Evolutionary conservation across 257 asterid genomes (phyloP), one percentile per base, ranked within the genome.

Genomic region (Fraxinus cuspidata): DNA sequence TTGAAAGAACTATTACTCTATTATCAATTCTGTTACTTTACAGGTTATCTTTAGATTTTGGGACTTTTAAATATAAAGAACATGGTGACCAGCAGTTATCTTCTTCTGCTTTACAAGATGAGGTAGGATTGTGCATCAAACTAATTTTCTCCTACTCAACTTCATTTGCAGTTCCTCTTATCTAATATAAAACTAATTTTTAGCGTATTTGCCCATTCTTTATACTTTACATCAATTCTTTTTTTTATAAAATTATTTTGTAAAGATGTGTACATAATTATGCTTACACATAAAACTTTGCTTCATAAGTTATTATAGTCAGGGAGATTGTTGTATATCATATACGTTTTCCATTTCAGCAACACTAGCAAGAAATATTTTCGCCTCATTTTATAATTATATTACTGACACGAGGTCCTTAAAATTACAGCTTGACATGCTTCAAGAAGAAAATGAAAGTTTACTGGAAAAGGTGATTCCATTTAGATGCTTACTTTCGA

Each of bases 391-490:
- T 76, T 58, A 74, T 25, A 23, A 40, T 79, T 56, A 68, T 72
- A 76, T 35, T 65, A 66, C 76, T 84, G 70, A 83, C 68, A 74
- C 32, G 49, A 4, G 80, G 23, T 80, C 56, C 56, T 73, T 80
- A 63, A 37, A 77, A 73, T 66, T 89, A 86, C 96, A 95, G 99
- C 90, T 95, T 80, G 99, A 95, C 84, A 90, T 93, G 97, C 99
- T 95, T 83, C 99, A 95, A 80, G 99, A 95, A 89, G 97, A 95
- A 87, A 95, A 95, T 77, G 99, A 93, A 76, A 89, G 87, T 84
- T 85, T 95, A 84, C 76, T 90, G 66, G 97, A 91, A 78, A 95
- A 95, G 99, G 99, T 95, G 74, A 81, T 81, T 65, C 72, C 76
- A 77, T 42, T 38, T 70, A 75, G 32, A 73, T 73, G 83, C 76